These are phyloP conservation scores for Trichothecium roseum DNA, from an alignment of 2,329 filamentous ascomycete genomes.

Conservation along the genomic window DNA sequence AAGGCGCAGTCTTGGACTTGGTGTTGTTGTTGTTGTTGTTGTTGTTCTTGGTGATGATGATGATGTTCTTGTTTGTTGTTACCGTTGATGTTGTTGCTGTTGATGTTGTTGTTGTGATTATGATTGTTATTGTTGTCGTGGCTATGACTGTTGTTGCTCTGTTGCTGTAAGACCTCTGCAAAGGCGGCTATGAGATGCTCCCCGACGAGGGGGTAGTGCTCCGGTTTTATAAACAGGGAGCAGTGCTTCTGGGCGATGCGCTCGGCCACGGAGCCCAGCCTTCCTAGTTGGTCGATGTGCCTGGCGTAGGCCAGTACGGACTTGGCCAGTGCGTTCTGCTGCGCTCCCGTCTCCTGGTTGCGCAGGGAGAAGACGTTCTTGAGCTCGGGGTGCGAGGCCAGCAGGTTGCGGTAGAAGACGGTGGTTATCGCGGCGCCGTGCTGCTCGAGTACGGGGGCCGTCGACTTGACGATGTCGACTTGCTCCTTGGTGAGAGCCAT, in stretches of 20 bases:
- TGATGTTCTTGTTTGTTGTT: no score
- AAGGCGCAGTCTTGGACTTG: no score
- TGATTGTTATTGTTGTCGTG: no score
- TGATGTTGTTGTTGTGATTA: no score
- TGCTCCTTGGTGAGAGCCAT: constrained; percentile 52
- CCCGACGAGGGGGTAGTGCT: constrained; percentile 63
- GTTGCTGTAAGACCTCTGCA: constrained; percentile 53
- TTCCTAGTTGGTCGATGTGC: constrained; percentile 60
- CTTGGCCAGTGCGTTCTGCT: constrained; percentile 58
- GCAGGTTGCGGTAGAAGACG: constrained; percentile 61
- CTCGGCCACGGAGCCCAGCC: constrained; percentile 45
- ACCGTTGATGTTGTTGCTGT: no score
- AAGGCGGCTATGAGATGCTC: constrained; percentile 59
- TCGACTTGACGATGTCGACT: constrained; percentile 64
- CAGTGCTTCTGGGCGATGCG: constrained; percentile 70
- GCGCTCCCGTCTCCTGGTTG: constrained; percentile 57
- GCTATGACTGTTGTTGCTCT: no score
- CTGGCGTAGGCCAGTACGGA: constrained; percentile 63
- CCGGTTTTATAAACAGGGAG: constrained; percentile 56
- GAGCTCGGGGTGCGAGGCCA: constrained; percentile 52
- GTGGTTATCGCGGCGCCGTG: constrained; percentile 62
- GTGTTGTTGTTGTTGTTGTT: no score
- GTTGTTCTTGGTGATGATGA: no score
- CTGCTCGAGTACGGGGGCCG: constrained; percentile 59
- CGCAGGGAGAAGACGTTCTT: constrained; percentile 62